These are phyloP conservation scores for Mallotus nudiflorus DNA, from an alignment of 345 rosid genomes.

Conservation along the genomic window DNA sequence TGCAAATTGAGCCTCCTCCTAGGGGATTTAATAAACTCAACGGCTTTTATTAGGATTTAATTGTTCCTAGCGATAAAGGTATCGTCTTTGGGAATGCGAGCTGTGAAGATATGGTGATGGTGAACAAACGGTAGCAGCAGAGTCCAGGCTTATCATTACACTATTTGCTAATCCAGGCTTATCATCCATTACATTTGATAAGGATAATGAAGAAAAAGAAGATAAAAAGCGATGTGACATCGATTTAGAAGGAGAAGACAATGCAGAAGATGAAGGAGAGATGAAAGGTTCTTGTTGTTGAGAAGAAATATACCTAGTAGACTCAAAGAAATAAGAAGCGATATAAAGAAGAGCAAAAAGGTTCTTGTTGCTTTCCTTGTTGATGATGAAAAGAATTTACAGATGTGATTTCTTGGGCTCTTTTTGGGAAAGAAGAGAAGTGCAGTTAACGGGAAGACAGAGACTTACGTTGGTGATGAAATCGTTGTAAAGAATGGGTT, in stretches of 20 bases:
- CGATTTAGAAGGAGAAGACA: constrained; percentile 28
- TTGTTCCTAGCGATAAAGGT: constrained; percentile 50
- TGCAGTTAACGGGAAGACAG: constrained; percentile 31
- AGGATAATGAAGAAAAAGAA: constrained; percentile 34
- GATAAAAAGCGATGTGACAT: constrained; percentile 31
- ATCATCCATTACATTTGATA: constrained; percentile 12
- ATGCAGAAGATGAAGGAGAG: constrained; percentile 45
- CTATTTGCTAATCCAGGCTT: constrained; percentile 19
- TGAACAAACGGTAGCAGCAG: constrained; percentile 33
- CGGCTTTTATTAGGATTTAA: constrained; percentile 45
- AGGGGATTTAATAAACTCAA: constrained; percentile 39
- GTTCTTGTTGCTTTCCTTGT: constrained; percentile 4
- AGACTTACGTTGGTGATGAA: constrained; percentile 43
- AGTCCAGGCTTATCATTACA: constrained; percentile 36
- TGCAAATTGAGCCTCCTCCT: constrained; percentile 35
- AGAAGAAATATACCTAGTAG: constrained; percentile 48
- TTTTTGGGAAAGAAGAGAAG: constrained; percentile 49
- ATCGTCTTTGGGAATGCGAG: constrained; percentile 8
- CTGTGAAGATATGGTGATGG: constrained; percentile 12
- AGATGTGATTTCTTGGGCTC: constrained; percentile 41
- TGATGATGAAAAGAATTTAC: constrained; percentile 23
- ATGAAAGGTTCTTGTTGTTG: constrained; percentile 25
- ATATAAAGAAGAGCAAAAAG: constrained; percentile 37
- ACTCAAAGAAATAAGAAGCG: constrained; percentile 46
- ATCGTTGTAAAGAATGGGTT: constrained; percentile 38